phyloP scores from a whole-genome alignment of 176 grass and related monocot species.

The sorghum (Sorghum bicolor) region Sorghum_bicolor_NCBIv3 NC_012873.2:3982001-3982500 shows the following conservation, averaged over 20 bases:
- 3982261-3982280: conserved; percentile 63
- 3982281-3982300: conserved; percentile 53
- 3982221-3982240: conserved; percentile 53
- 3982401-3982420: conserved; percentile 66
- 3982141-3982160: conserved; percentile 48
- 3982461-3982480: too few relatives aligned
- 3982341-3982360: conserved; percentile 63
- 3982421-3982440: conserved; percentile 54
- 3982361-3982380: conserved; percentile 31
- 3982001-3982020: conserved; percentile 44
- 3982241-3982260: conserved; percentile 47
- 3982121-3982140: conserved; percentile 41
- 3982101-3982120: conserved; percentile 53
- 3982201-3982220: conserved; percentile 59
- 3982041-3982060: conserved; percentile 62
- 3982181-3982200: conserved; percentile 52
- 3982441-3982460: neutral
- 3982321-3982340: conserved; percentile 36
- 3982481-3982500: too few relatives aligned
- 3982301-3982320: conserved; percentile 49
- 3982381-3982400: conserved; percentile 36
- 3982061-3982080: conserved; percentile 57
- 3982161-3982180: conserved; percentile 57
- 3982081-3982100: conserved; percentile 53
- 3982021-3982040: conserved; percentile 67